These are phyloP conservation scores for Fomitopsis schrenkii DNA, from an alignment of 1,284 basidiomycete genomes.

Conservation along the genomic window DNA sequence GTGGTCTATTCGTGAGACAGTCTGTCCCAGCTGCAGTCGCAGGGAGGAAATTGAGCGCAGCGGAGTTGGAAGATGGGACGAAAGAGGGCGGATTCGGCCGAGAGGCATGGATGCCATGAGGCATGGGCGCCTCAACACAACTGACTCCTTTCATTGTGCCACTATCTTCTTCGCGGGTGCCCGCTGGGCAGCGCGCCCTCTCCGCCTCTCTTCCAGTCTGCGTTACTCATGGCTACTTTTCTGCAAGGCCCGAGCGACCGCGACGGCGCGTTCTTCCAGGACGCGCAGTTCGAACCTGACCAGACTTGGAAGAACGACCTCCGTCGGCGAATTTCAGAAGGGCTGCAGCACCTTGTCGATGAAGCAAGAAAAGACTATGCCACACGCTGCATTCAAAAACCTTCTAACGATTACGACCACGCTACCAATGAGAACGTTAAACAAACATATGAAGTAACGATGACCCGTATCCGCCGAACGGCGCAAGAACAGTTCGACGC, in stretches of 20 bases:
- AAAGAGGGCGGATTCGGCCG: background rate
- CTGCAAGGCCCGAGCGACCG: background rate
- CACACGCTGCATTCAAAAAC: background rate
- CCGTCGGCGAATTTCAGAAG: background rate
- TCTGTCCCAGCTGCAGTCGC: background rate
- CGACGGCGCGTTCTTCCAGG: background rate
- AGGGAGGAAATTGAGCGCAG: background rate
- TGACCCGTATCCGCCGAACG: slow-evolving; percentile 28
- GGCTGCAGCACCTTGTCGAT: slow-evolving; percentile 1
- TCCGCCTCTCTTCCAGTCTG: slow-evolving; percentile 1
- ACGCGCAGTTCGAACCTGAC: slow-evolving; percentile 1
- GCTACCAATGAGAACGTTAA: background rate
- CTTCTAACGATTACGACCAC: background rate
- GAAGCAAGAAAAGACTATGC: background rate
- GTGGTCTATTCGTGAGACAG: no score
- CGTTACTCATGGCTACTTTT: background rate
- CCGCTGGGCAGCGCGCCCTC: slow-evolving; percentile 1
- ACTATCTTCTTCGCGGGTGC: slow-evolving; percentile 4
- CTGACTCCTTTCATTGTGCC: slow-evolving; percentile 2
- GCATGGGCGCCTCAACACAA: background rate
- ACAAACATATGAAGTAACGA: slow-evolving; percentile 17
- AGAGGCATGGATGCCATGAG: slow-evolving; percentile 4
- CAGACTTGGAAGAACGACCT: slow-evolving; percentile 3
- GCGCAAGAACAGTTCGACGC: slow-evolving; percentile 28
- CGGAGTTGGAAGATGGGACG: background rate